Evolutionary conservation across 1,284 basidiomycete genomes (phyloP).

Genomic region (Malassezia psittaci): DNA sequence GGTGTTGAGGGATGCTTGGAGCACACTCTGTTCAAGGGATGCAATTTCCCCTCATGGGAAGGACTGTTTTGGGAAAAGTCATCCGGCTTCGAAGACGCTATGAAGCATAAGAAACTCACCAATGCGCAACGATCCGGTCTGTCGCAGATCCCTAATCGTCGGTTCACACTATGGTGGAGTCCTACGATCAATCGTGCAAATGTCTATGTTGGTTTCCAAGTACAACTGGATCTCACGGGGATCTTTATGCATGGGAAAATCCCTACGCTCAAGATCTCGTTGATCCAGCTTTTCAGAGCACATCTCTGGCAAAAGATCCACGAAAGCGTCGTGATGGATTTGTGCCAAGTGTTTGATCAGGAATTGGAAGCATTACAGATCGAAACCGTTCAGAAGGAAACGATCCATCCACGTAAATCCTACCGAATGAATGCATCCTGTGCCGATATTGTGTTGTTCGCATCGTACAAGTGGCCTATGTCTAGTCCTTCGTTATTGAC

Average conservation of each 20-base stretch:
- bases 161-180: constrained; percentile 99
- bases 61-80: constrained; percentile 55
- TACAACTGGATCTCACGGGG: constrained; percentile 91
- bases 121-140: constrained; percentile 92
- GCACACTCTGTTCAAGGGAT: constrained; percentile 95
- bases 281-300: constrained; percentile 99
- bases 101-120: constrained; percentile 67
- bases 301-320: constrained; percentile 84
- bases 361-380: constrained; percentile 96
- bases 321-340: constrained; percentile 85
- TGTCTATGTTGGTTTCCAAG: constrained; percentile 99
- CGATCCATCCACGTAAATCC: constrained; percentile 94
- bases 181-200: constrained; percentile 91
- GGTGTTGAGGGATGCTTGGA: constrained; percentile 95
- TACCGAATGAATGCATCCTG: constrained; percentile 98
- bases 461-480: constrained; percentile 85
- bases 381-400: constrained; percentile 99
- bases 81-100: constrained; percentile 87
- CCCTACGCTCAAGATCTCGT: constrained; percentile 64
- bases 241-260: constrained; percentile 86
- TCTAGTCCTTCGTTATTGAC: constrained; percentile 88
- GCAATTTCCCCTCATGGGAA: constrained; percentile 60
- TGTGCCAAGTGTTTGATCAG: constrained; percentile 93
- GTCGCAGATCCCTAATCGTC: constrained; percentile 97
- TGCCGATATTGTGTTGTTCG: constrained; percentile 93